These are phyloP conservation scores for Xylaria sp. DNA, from an alignment of 2,329 filamentous ascomycete species.

Conservation along the genomic window DNA sequence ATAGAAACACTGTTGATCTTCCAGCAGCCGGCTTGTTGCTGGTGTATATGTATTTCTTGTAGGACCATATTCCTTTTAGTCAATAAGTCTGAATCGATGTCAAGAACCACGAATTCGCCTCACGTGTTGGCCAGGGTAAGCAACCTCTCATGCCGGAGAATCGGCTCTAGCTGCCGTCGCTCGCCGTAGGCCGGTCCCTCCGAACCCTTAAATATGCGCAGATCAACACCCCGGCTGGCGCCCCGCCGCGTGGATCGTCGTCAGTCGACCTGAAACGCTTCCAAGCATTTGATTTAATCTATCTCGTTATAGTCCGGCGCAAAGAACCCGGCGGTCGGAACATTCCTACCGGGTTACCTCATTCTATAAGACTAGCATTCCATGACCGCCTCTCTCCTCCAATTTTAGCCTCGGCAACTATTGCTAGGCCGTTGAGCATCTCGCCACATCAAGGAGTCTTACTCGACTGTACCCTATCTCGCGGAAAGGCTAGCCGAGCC, in stretches of 20 bases:
- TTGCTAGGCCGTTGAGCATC: neutral
- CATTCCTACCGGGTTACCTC: conserved; percentile 33
- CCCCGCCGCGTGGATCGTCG: conserved; percentile 14
- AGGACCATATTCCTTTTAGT: neutral
- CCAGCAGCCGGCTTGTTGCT: neutral
- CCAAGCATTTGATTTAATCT: conserved; percentile 1
- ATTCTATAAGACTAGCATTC: conserved; percentile 17
- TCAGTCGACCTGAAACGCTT: conserved; percentile 15
- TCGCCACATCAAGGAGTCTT: conserved; percentile 2
- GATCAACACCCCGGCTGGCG: neutral
- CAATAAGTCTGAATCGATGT: neutral
- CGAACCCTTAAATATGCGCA: conserved; percentile 2
- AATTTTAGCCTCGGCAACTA: neutral
- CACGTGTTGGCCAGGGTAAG: neutral
- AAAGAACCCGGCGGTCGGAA: conserved; percentile 22
- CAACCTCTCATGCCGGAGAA: conserved; percentile 23
- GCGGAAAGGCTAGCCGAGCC: conserved; percentile 14
- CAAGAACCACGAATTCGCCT: conserved; percentile 6
- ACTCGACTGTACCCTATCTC: neutral
- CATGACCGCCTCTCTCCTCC: conserved; percentile 13
- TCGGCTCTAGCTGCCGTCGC: conserved; percentile 32
- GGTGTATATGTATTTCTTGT: neutral
- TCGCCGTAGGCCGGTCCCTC: neutral
- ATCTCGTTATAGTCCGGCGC: conserved; percentile 6
- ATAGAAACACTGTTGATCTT: neutral